Base-by-base conservation (phyloP, 805 yeast species). In the Candida railenensis region DNA sequence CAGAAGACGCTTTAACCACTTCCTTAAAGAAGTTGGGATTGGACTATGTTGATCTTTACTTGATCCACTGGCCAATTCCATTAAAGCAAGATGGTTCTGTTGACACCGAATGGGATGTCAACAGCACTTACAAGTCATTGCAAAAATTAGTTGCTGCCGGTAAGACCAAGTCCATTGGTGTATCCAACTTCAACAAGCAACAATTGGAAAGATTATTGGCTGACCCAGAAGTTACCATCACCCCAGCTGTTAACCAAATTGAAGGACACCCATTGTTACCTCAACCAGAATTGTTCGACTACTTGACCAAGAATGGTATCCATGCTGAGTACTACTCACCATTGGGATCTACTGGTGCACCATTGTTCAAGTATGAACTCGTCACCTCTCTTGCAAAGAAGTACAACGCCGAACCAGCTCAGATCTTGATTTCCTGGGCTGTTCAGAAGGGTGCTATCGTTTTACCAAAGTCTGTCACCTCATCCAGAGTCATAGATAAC, bases 21-120 rank as follows among this genome's bases (percentile, higher is more conserved):
- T 82, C 89, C 5, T 71, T 87, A 59, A 55, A 73, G 55, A 79
- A 82, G 56, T 69, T 87, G 52, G 83, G 83, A 0, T 58, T 85
- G 53, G 91, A 84, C 43, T 87, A 87, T 57, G 82, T 87, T 42
- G 95, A 87, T 59, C 67, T 87, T 49, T 81, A 81, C 60, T 72
- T 87, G 58, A 75, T 87, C 62, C 95, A 88, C 66, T 88, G 92
- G 92, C 95, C 95, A 8, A 32, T 34, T n/a, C 33, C 49, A 11
- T 58, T 77, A 48, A 74, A 68, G 40, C 57, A 67, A 2, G 42
- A 51, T 22, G 52, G 51, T 9, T 21, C 38, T 4, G 40, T 32
- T n/a, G 57, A 53, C 42, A 37, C 48, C 4, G 65, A 59, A 12
- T 53, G 69, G 65, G 55, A 55, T 50, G 67, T 50, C 46, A 59